Evolutionary conservation across 2,329 filamentous ascomycete genomes (phyloP), one percentile per base, ranked within the genome.

Genomic region (Coleophoma crateriformis): DNA sequence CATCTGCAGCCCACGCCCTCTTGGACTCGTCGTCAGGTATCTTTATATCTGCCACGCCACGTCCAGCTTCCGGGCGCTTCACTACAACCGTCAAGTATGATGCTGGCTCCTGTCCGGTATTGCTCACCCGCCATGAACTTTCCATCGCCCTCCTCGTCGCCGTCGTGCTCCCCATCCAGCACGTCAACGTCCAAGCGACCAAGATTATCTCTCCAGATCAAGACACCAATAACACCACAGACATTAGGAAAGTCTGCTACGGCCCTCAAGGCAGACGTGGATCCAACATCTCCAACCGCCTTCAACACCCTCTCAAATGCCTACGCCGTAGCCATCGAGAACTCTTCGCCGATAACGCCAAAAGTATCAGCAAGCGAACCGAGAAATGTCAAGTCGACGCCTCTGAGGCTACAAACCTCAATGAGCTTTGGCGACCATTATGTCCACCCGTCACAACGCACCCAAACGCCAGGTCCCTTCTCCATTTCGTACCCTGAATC

Each of bases 221-320:
- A 76, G 58, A 68, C 75, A 20, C 63, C 70, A 32, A 62, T 65
- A 49, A 66, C 64, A 33, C 61, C 71, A 38, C 62, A 67, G 48
- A 71, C 67, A 48, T 64, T 71, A 14, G 63, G 67, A 35, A 67
- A 70, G 52, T 68, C 68, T 0, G 68, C 71, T 27, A 72, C 71
- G 52, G 71, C 68, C 5, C 61, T 77, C 40, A 65, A 64, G 49
- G 45, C 71, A 19, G 69, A 72, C 46, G 66, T 78, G 37, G 75
- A 84, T 57, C 76, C 78, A 32, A 76, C 72, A 50, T 82, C 81
- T 33, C 79, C 80, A 3, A 85, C 82, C 1, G 71, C 79, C 19
- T 83, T 84, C 68, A 85, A 85, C 66, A 85, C 82, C 2, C 72
- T 85, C 37, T 82, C 81, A 48, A 85, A 85, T 65, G 77, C 81